A percentile compares a stretch with the other conserved stretches of the same genome.
These are phyloP conservation scores for Linum trigynum DNA, from an alignment of 345 rosid genomes.

Conservation along the genomic window DNA sequence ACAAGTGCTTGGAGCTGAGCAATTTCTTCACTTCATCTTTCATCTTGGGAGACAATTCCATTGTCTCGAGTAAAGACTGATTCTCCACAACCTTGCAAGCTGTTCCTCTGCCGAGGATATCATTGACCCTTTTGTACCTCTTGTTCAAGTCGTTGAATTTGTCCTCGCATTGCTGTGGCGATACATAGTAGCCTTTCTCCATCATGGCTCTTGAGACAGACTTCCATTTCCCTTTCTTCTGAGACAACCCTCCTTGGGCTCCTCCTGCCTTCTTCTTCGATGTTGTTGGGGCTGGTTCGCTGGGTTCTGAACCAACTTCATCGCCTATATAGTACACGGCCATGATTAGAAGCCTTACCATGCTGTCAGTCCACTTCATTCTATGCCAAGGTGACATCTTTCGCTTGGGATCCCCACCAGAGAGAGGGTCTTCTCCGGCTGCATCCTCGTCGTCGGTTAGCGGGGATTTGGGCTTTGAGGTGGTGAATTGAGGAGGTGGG, in stretches of 20 bases:
- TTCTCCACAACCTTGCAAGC: slow-evolving; percentile 95
- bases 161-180: slow-evolving; percentile 97
- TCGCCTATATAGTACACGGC: slow-evolving; percentile 91
- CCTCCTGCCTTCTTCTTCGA: slow-evolving; percentile 32
- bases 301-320: slow-evolving; percentile 53
- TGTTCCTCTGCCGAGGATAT: slow-evolving; percentile 79
- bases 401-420: slow-evolving; percentile 50
- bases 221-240: slow-evolving; percentile 98
- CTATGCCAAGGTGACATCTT: slow-evolving; percentile 84
- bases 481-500: slow-evolving; percentile 22
- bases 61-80: slow-evolving; percentile 60
- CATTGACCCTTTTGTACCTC: slow-evolving; percentile 95
- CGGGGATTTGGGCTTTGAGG: slow-evolving; percentile 47
- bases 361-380: slow-evolving; percentile 94
- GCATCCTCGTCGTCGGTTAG: slow-evolving; percentile 67
- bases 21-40: slow-evolving; percentile 80
- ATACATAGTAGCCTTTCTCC: slow-evolving; percentile 92
- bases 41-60: slow-evolving; percentile 66
- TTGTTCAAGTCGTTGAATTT: slow-evolving; percentile 94
- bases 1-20: slow-evolving; percentile 84
- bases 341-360: slow-evolving; percentile 79
- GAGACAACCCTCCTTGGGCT: slow-evolving; percentile 39
- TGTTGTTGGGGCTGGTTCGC: slow-evolving; percentile 21
- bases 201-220: slow-evolving; percentile 91
- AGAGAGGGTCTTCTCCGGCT: slow-evolving; percentile 58